A percentile compares a stretch with the other conserved stretches of the same genome.
phyloP scores from a whole-genome alignment of 495 filamentous ascomycete species.

The Viridothelium virens region DNA sequence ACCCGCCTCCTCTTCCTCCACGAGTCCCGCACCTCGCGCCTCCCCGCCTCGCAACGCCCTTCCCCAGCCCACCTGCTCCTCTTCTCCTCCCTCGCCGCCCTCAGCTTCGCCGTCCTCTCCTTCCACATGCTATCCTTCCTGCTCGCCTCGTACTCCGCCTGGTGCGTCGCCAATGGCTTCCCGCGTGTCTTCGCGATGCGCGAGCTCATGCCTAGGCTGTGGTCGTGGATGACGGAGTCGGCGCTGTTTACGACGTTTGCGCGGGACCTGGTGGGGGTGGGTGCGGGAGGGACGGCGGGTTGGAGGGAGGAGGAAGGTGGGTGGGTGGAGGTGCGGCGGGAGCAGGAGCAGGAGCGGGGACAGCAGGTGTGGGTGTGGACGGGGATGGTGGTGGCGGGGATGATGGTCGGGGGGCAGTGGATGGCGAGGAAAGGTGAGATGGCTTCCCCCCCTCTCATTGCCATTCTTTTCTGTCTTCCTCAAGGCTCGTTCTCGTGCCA shows the following conservation, averaged over 20 bases:
- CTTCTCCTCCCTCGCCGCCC: constrained; percentile 15
- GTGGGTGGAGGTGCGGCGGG: too few species aligned
- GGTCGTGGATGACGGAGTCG: constrained; percentile 21
- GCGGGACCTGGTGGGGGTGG: constrained; percentile 16
- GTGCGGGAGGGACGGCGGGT: not conserved
- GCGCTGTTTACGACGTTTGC: constrained; percentile 22
- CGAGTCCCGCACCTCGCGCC: not conserved
- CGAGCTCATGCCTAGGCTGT: constrained; percentile 7
- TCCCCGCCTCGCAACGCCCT: constrained; percentile 3
- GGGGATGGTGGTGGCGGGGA: constrained; percentile 14
- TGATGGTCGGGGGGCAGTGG: constrained; percentile 15
- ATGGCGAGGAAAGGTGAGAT: constrained; percentile 22
- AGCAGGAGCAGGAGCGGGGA: not conserved
- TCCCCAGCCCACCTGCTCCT: not conserved
- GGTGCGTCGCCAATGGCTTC: constrained; percentile 6
- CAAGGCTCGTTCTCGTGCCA: not conserved
- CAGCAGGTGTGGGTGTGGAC: constrained; percentile 15
- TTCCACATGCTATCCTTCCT: constrained; percentile 24
- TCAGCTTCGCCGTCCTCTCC: constrained; percentile 22
- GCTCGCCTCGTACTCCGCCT: constrained; percentile 16
- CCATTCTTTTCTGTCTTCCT: not conserved
- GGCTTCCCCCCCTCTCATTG: not conserved
- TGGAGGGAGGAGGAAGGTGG: not conserved
- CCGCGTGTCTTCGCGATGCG: not conserved
- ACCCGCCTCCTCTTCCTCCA: constrained; percentile 11